phyloP scores from a whole-genome alignment of 805 yeast genomes.

The Nakazawaea laoshanensis region DNA sequence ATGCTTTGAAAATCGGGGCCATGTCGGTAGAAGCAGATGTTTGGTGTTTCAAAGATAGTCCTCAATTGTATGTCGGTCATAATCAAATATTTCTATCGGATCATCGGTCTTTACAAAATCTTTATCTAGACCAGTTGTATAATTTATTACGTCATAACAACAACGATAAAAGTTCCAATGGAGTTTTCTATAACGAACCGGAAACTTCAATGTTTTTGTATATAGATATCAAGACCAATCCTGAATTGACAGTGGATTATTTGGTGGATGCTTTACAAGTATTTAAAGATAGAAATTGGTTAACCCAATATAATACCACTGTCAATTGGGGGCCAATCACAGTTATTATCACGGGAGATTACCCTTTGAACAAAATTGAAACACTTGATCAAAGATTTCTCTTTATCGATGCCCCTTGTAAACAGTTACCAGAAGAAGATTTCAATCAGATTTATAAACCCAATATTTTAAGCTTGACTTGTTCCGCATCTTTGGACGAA shows the following conservation, averaged over 20 bases:
- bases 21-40: constrained; percentile 61
- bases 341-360: constrained; percentile 56
- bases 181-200: constrained; percentile 35
- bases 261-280: constrained; percentile 35
- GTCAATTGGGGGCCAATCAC: constrained; percentile 47
- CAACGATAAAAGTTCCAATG: constrained; percentile 15
- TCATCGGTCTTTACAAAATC: constrained; percentile 33
- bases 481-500: constrained; percentile 16
- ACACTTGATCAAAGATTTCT: constrained; percentile 20
- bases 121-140: constrained; percentile 48
- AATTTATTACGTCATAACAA: constrained; percentile 42
- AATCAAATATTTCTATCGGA: constrained; percentile 32
- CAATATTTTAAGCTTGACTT: constrained; percentile 14
- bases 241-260: constrained; percentile 29
- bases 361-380: constrained; percentile 34
- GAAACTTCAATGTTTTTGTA: constrained; percentile 45
- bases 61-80: constrained; percentile 53
- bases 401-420: constrained; percentile 49
- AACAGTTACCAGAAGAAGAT: constrained; percentile 12
- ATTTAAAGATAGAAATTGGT: constrained; percentile 37
- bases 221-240: constrained; percentile 51
- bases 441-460: constrained; percentile 13
- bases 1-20: constrained; percentile 45
- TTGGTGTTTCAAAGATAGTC: constrained; percentile 32
- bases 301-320: constrained; percentile 33